These are phyloP conservation scores for Straminergon stramineum DNA, from an alignment of 225 moss, liverwort and hornwort species.

Conservation along the genomic window DNA sequence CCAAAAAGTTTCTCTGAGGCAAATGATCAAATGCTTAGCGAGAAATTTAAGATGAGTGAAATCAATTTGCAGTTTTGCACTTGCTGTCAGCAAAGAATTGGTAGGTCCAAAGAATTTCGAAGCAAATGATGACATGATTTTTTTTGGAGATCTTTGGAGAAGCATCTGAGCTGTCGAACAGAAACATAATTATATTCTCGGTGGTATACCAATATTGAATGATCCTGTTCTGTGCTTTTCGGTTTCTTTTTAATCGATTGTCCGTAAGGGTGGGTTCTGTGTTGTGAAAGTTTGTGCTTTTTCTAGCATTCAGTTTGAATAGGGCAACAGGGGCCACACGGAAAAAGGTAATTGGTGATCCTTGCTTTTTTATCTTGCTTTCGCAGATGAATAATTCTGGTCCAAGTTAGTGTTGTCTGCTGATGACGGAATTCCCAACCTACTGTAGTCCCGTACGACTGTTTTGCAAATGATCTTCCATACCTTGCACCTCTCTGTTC, in stretches of 20 bases:
- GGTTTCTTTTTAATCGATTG: neutral
- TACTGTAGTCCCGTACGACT: neutral
- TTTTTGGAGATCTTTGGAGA: neutral
- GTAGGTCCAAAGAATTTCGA: neutral
- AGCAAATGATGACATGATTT: neutral
- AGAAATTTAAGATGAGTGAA: neutral
- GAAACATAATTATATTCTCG: neutral
- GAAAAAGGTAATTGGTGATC: neutral
- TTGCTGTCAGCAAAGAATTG: neutral
- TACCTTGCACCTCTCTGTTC: neutral
- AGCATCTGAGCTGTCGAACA: neutral
- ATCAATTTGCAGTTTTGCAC: neutral
- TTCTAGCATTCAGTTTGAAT: neutral
- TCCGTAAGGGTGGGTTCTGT: neutral
- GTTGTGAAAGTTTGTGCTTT: neutral
- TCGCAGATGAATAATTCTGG: neutral
- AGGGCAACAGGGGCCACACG: neutral
- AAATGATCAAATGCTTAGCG: neutral
- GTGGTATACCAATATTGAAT: neutral
- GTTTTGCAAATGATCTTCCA: neutral
- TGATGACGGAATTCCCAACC: neutral
- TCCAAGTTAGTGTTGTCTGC: neutral
- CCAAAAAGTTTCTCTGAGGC: neutral
- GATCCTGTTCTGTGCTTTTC: neutral
- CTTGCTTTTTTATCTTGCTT: neutral